phyloP scores from a whole-genome alignment of 257 asterid species.

The Prunella vulgaris region DNA sequence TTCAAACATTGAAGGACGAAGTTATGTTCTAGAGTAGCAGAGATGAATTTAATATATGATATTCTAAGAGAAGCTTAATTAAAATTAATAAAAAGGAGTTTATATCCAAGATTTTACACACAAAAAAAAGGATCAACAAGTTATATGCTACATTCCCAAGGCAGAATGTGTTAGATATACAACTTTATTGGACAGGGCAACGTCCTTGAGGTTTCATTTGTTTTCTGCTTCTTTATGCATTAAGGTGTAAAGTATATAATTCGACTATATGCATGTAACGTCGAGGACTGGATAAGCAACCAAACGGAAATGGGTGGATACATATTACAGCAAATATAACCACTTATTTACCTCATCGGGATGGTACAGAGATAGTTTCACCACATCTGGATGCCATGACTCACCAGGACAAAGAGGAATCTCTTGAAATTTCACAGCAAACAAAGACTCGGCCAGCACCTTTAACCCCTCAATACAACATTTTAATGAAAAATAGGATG shows the following conservation, averaged over 20 bases:
- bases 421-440: conserved; percentile 59
- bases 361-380: conserved; percentile 74
- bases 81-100: neutral
- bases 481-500: conserved; percentile 72
- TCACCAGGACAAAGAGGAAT: conserved; percentile 84
- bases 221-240: neutral
- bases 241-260: neutral
- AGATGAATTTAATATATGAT: neutral
- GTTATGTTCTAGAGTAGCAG: conserved; percentile 15
- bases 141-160: neutral
- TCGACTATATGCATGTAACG: neutral
- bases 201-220: neutral
- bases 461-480: conserved; percentile 88
- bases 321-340: conserved; percentile 20
- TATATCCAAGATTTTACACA: neutral
- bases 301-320: conserved; percentile 5
- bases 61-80: neutral
- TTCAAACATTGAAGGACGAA: conserved; percentile 25
- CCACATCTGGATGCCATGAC: conserved; percentile 98
- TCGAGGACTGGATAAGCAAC: neutral
- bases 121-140: neutral
- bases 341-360: conserved; percentile 68
- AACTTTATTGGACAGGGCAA: neutral
- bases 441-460: conserved; percentile 75
- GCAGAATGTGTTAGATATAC: neutral